Conservation (phyloP, 2,329 filamentous ascomycete genomes). For the Aureobasidium lini region DNA sequence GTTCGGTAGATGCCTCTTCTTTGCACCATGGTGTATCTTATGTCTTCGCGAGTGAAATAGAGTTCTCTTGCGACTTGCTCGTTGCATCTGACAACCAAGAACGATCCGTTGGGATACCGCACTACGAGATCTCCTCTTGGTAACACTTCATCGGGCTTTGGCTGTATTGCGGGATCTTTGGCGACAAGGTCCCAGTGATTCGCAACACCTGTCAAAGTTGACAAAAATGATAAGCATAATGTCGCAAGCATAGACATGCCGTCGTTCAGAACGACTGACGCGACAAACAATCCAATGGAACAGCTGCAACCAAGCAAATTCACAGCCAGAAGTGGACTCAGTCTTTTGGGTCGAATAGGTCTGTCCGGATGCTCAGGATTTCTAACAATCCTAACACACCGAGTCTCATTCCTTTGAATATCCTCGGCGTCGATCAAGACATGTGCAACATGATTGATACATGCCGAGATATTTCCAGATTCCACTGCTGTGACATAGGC, state of each 20-base stretch:
- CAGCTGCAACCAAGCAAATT: conserved; percentile 39
- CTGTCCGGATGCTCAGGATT: conserved; percentile 5
- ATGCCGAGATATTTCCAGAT: conserved; percentile 40
- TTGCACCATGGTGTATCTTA: conserved; percentile 32
- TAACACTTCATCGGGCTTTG: not conserved
- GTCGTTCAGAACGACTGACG: conserved; percentile 39
- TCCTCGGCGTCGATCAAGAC: conserved; percentile 34
- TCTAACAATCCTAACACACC: not conserved
- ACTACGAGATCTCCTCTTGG: conserved; percentile 39
- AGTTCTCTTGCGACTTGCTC: conserved; percentile 44
- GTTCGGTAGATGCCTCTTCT: conserved; percentile 31
- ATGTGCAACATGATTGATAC: conserved; percentile 43
- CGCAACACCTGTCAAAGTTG: conserved; percentile 41
- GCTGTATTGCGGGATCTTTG: conserved; percentile 22
- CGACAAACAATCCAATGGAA: conserved; percentile 34
- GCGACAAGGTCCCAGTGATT: conserved; percentile 44
- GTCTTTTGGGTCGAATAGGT: conserved; percentile 36
- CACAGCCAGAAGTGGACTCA: conserved; percentile 40
- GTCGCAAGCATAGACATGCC: conserved; percentile 46
- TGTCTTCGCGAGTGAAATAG: conserved; percentile 45
- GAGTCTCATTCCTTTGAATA: not conserved
- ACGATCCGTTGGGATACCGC: conserved; percentile 44
- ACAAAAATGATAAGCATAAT: conserved; percentile 40
- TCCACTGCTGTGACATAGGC: conserved; percentile 39
- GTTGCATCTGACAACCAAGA: conserved; percentile 42